phyloP scores from a whole-genome alignment of 2,329 filamentous ascomycete genomes.

The Diaporthe sp. region DNA sequence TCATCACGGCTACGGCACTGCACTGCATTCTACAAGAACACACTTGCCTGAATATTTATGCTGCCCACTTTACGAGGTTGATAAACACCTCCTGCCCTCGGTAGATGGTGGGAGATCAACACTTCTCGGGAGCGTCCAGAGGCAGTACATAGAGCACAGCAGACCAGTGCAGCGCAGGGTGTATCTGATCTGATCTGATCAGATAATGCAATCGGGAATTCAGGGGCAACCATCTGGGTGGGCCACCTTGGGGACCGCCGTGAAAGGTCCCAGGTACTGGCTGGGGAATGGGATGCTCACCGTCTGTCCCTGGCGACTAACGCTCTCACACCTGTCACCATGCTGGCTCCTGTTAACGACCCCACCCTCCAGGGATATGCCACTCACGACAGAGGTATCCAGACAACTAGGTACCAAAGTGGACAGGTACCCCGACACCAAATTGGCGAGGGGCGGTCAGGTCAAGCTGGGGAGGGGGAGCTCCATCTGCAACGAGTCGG shows the following conservation, averaged over 20 bases:
- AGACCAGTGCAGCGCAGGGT: not conserved
- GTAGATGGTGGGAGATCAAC: not conserved
- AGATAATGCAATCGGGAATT: slow-evolving; percentile 1
- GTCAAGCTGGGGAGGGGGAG: slow-evolving; percentile 7
- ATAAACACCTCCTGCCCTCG: no score
- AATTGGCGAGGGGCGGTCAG: slow-evolving; percentile 25
- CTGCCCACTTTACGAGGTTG: not conserved
- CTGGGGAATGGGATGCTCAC: not conserved
- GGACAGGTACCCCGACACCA: not conserved
- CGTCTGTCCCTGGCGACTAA: slow-evolving; percentile 23
- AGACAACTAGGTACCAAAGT: no score
- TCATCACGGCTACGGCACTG: not conserved
- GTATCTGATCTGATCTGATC: not conserved
- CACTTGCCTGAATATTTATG: not conserved
- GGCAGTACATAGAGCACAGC: not conserved
- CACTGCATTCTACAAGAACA: not conserved
- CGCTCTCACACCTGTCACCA: not conserved
- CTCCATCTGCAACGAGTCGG: slow-evolving; percentile 18
- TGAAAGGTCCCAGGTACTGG: not conserved
- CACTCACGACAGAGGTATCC: not conserved
- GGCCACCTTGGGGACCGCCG: not conserved
- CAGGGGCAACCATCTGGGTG: slow-evolving; percentile 1
- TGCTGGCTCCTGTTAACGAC: not conserved
- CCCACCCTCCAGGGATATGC: not conserved
- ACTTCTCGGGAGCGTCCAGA: not conserved